Evolutionary conservation across 345 rosid species (phyloP), one percentile per base, ranked within the genome.

Genomic region (Dimocarpus longan): DNA sequence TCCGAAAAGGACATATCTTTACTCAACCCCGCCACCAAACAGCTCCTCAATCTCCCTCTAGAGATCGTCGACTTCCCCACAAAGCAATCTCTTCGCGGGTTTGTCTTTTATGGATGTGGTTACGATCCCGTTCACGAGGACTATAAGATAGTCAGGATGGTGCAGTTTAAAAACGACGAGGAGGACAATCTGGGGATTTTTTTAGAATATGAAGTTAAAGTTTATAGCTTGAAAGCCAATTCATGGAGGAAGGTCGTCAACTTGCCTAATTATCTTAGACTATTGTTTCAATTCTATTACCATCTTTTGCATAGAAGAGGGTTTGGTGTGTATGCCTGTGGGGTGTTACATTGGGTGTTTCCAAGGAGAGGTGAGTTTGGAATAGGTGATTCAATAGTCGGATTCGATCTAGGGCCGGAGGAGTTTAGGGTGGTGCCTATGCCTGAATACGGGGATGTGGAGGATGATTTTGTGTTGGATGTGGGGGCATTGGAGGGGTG

Each of bases 101-200:
- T 75, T 10, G 79, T 83, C 13, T 73, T 83, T 40, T 86, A 83
- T 3, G 91, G 91, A 11, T 88, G 88, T 3, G 91, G 91, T 7
- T 79, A 77, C 40, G 90, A 87, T 74, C 66, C 67, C 4, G 10
- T 65, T 54, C 42, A 1, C 0, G 86, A 84, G 46, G 90, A 86
- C 62, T 87, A 87, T 64, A 80, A 83, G 50, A 28, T 87, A 56
- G 63, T 82, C 43, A 82, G 91, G 71, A 81, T 80, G 66, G 83
- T 83, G 6, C 84, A 81, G 69, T 82, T 84, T 37, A 64, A 78
- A 13, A 68, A 68, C 18, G 68, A 70, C 8, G 44, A 43, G 1
- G 66, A 42, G 42, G 74, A 75, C 6, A 44, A 52, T 6, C 37
- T 32, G 3, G 37, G 37, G 37, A 32, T 32, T 32, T 32, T 32